Evolutionary conservation across 192 early-diverging fungal genomes (phyloP).

Genomic region (Gaertneriomyces semiglobifer): DNA sequence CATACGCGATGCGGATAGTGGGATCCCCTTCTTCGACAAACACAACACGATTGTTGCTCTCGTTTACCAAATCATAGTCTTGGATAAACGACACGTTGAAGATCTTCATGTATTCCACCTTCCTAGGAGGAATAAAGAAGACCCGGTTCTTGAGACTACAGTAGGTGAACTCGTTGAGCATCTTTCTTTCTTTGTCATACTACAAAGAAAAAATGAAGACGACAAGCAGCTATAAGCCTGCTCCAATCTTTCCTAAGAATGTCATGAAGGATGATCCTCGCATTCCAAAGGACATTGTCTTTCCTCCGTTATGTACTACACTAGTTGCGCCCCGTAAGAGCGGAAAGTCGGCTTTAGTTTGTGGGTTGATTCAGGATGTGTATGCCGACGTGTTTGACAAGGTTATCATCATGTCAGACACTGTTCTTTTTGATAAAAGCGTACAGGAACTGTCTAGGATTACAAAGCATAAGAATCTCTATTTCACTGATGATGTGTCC

Average conservation of each 20-base stretch:
- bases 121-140: slow-evolving; percentile 6
- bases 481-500: slow-evolving; percentile 16
- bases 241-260: slow-evolving; percentile 8
- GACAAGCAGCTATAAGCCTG: slow-evolving; percentile 15
- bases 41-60: slow-evolving; percentile 10
- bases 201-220: not conserved
- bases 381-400: slow-evolving; percentile 13
- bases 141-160: not conserved
- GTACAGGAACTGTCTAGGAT: slow-evolving; percentile 10
- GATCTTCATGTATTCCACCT: slow-evolving; percentile 13
- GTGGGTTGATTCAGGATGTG: slow-evolving; percentile 18
- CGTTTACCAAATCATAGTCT: slow-evolving; percentile 15
- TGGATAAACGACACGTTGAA: slow-evolving; percentile 15
- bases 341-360: slow-evolving; percentile 14
- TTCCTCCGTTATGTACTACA: slow-evolving; percentile 12
- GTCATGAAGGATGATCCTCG: slow-evolving; percentile 9
- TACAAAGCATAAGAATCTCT: slow-evolving; percentile 20
- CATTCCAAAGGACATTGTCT: slow-evolving; percentile 10
- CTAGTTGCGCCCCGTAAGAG: slow-evolving; percentile 8
- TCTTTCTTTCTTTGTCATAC: not conserved
- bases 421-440: slow-evolving; percentile 15
- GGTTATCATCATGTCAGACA: too few species aligned
- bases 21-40: slow-evolving; percentile 20
- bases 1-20: slow-evolving; percentile 16
- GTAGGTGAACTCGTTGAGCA: slow-evolving; percentile 15